Evolutionary conservation across 2,329 filamentous ascomycete species (phyloP), one percentile per base, ranked within the genome.

Genomic region (Pseudogymnoascus sp.): DNA sequence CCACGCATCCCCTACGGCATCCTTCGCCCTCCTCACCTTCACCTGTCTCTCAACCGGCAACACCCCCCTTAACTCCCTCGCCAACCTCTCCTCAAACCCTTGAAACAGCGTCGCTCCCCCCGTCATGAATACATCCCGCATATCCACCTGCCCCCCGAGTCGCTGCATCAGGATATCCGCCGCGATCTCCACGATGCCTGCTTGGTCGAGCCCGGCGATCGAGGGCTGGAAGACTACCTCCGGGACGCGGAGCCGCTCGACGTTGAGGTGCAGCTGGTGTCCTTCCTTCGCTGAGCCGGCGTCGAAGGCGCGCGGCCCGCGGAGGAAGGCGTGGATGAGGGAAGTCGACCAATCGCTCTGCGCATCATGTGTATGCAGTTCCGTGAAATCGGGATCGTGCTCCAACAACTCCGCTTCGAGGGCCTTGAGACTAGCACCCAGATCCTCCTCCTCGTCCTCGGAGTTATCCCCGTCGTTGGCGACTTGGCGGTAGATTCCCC

Each of bases 261-360:
- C 91, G 74, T 99, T 99, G 67, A 99, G 85, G 75, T 99, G 95
- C 61, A 99, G 79, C 76, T 97, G 93, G 75, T 92, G 87, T 16
- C 86, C 85, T 77, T 99, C 85, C 16, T 87, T 85, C 69, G 95
- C 89, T 63, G 87, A 90, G 63, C 91, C 86, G 0, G 87, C 78
- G 68, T 97, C 89, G 68, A 92, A 96, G 0, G 93, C 90, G 69
- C 91, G 89, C 0, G 93, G 91, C 0, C 95, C 95, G 62, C 92
- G 89, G 38, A 90, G 79, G 77, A 97, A 99, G 6, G 92, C 90
- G 76, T 99, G 95, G 16, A 97, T 79, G 59, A 97, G 81, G 56
- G 87, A 91, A 75, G 95, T 96, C 12, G 89, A 96, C 95, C 95
- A 99, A 79, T 97, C 95, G 28, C 88, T 88, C 75, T 97, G 91